These are phyloP conservation scores for Bertia moriformis DNA, from an alignment of 2,329 filamentous ascomycete species.

Conservation along the genomic window DNA sequence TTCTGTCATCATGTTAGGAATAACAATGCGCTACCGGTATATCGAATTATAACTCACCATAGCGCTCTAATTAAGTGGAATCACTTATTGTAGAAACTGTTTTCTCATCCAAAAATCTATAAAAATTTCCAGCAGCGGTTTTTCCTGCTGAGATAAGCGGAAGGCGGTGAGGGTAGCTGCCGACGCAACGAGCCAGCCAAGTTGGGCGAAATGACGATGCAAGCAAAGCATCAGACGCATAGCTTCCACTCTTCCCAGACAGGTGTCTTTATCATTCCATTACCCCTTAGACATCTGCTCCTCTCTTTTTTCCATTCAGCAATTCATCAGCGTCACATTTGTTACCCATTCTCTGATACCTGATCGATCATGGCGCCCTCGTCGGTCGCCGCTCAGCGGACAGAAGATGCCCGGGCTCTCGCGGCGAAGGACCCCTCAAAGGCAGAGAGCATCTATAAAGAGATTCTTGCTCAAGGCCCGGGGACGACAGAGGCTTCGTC, in stretches of 20 bases:
- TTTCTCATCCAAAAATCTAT: too few species aligned
- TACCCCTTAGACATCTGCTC: too few species aligned
- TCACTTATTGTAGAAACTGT: too few species aligned
- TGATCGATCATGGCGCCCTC: background rate
- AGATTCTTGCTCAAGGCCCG: constrained; percentile 73
- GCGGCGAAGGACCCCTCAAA: constrained; percentile 67
- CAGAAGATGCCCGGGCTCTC: constrained; percentile 79
- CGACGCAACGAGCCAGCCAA: background rate
- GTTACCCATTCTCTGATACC: background rate
- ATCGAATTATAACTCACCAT: constrained; percentile 1
- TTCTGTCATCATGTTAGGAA: too few species aligned
- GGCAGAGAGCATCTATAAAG: constrained; percentile 77
- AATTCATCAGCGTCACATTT: too few species aligned
- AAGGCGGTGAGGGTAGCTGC: background rate
- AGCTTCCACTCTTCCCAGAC: too few species aligned
- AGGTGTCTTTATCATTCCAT: too few species aligned
- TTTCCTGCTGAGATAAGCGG: background rate
- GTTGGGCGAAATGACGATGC: too few species aligned
- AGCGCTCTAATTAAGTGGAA: background rate
- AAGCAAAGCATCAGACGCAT: too few species aligned
- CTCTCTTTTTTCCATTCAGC: too few species aligned
- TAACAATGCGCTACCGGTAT: background rate
- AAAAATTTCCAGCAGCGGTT: background rate
- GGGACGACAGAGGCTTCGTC: constrained; percentile 71
- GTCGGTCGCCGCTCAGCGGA: constrained; percentile 31